Evolutionary conservation across 768 basidiomycete species (phyloP), one percentile per base, ranked within the genome.

Genomic region (Pholiota molesta): DNA sequence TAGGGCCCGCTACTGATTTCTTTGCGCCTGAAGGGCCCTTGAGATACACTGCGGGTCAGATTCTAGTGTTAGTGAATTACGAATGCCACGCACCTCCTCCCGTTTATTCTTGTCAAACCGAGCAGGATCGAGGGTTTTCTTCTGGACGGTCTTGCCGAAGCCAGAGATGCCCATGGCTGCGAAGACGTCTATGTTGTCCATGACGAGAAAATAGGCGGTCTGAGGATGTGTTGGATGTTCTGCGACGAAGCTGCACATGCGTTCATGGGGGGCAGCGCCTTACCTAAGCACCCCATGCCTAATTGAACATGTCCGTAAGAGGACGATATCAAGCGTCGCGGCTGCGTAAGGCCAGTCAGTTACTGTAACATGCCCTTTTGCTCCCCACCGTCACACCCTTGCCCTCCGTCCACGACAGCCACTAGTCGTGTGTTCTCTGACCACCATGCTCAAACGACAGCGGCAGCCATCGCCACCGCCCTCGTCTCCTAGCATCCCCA

Each of bases 131-230:
- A 93, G 81, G 70, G 84, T 76, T 63, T 81, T 86, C 75, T 87
- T 87, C 72, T 86, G 83, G 26, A 77, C 70, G 47, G 87, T 75
- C 76, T 94, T 95, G 26, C 94, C 94, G 71, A 95, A 95, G 23
- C 90, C 90, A 68, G 86, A 68, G 60, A 95, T 91, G 6, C 93
- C 93, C 89, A 95, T 94, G 11, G 89, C 85, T 2, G 89, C 86
- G 68, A 94, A 83, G 19, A 94, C 75, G 63, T 93, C 91, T 77
- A 82, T 81, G 73, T 88, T 85, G 26, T 77, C 64, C 79, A 79
- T 78, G 54, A 45, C 68, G 44, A n/a, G 29, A 52, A 26, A 42
- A 16, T 42, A 45, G 19, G 10, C 54, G 59, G 53, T 49, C 26
- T 31, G 51, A 23, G 40, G 13, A 33, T 35, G 47, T 19, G 40